These are phyloP conservation scores for Pseudoperonospora humuli DNA, from an alignment of 352 stramenopile species.

Conservation along the genomic window DNA sequence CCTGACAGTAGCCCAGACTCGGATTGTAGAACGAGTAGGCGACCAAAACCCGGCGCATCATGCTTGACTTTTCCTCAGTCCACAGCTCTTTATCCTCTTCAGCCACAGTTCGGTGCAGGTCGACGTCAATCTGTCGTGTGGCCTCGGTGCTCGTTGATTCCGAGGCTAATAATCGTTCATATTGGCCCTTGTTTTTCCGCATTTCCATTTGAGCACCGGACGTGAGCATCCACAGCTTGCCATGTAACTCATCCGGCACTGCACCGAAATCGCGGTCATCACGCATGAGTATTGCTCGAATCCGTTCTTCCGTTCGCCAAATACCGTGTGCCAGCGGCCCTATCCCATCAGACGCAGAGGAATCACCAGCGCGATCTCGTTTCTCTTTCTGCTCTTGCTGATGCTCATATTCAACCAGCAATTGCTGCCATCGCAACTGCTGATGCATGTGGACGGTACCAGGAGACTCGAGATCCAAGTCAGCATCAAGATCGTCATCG, in stretches of 20 bases:
- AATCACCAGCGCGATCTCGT: slow-evolving; percentile 22
- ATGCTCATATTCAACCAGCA: slow-evolving; percentile 62
- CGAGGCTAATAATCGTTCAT: slow-evolving; percentile 38
- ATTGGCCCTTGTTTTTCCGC: slow-evolving; percentile 47
- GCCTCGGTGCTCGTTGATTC: slow-evolving; percentile 58
- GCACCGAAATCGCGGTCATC: slow-evolving; percentile 45
- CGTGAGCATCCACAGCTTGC: slow-evolving; percentile 74
- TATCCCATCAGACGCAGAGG: slow-evolving; percentile 35
- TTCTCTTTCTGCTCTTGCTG: slow-evolving; percentile 50
- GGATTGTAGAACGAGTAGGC: slow-evolving; percentile 81
- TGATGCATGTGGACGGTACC: slow-evolving; percentile 40
- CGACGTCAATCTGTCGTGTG: slow-evolving; percentile 77
- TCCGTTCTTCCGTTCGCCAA: slow-evolving; percentile 75
- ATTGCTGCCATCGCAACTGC: slow-evolving; percentile 48
- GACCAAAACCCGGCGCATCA: slow-evolving; percentile 77
- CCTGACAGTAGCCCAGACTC: slow-evolving; percentile 80
- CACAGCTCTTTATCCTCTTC: slow-evolving; percentile 53
- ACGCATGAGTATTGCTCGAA: slow-evolving; percentile 55
- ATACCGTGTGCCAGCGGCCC: slow-evolving; percentile 65
- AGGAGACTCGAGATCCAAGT: slow-evolving; percentile 34
- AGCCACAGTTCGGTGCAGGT: slow-evolving; percentile 67
- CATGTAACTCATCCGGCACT: slow-evolving; percentile 63
- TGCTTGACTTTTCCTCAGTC: slow-evolving; percentile 56
- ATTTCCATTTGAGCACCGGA: slow-evolving; percentile 68
- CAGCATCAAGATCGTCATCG: slow-evolving; percentile 24